Conservation (phyloP, 108 stramenopile genomes). For the Conticribra guillardii region DNA sequence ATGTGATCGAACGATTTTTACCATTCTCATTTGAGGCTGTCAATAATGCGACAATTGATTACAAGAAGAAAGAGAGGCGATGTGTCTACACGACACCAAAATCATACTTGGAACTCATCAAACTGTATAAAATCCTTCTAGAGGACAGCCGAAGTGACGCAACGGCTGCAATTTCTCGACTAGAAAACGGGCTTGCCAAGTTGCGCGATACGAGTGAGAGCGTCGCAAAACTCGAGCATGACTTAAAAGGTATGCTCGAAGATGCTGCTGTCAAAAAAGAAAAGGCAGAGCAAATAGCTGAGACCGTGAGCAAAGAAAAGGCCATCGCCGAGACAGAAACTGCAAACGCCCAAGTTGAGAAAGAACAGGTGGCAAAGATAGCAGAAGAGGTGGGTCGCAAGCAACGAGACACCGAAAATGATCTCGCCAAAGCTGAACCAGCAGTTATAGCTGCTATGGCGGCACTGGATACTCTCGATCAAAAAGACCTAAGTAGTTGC, state of each 20-base stretch:
- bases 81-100: conserved; percentile 82
- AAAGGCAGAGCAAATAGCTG: conserved; percentile 83
- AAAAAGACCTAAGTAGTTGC: conserved; percentile 69
- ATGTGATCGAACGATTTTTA: conserved; percentile 76
- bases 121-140: conserved; percentile 67
- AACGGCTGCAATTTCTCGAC: conserved; percentile 55
- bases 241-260: conserved; percentile 75
- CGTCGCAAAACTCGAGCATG: conserved; percentile 74
- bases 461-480: conserved; percentile 69
- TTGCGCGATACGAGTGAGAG: conserved; percentile 74
- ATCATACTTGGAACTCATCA: conserved; percentile 78
- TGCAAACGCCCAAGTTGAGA: conserved; percentile 66
- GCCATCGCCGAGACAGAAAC: conserved; percentile 80
- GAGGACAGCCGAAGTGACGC: conserved; percentile 57
- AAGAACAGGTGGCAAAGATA: conserved; percentile 70
- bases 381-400: conserved; percentile 65
- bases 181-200: conserved; percentile 75
- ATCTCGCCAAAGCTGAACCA: conserved; percentile 77
- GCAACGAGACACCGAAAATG: conserved; percentile 66
- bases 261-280: conserved; percentile 82
- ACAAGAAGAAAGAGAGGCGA: conserved; percentile 55
- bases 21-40: conserved; percentile 74
- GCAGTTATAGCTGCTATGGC: conserved; percentile 70
- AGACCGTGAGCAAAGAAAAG: conserved; percentile 77
- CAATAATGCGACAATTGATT: conserved; percentile 65